Evolutionary conservation across 208 protist genomes (phyloP), one percentile per base, ranked within the genome.

Genomic region (Acanthamoeba lenticulata): DNA sequence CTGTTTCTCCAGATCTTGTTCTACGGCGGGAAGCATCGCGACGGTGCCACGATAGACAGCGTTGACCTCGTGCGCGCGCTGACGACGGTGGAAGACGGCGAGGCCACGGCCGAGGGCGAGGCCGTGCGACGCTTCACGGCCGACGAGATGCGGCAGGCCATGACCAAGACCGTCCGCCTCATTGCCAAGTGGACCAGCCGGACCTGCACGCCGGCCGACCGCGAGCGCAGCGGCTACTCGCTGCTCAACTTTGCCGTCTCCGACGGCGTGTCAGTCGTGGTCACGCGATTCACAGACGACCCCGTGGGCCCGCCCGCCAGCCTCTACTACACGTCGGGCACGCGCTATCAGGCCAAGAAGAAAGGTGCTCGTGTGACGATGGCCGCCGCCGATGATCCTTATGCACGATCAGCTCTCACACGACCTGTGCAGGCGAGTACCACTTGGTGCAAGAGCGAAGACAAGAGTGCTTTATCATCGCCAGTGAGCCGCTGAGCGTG

Each of bases 201-300:
- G 49, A 77, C 19, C 38, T 91, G 60, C 60, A 49, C 45, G 5
- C 34, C 21, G 36, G 60, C 69, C 44, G 62, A 55, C 15, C 65
- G 52, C 21, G 38, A 44, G 32, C 40, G n/a, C 9, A 52, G 42
- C 40, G 92, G 60, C 24, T 38, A 42, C 27, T 94, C 92, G 27
- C 57, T 94, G 19, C 72, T 94, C 34, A 94, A 94, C 72, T 94
- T 90, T 42, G 92, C 77, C 27, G 52, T 94, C 17, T 94, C 92
- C 27, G 92, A 94, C 34, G 92, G 92, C 24, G 13, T 57, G 2
- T 29, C 69, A 9, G 77, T 89, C n/a, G 42, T 94, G 1, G 92
- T 89, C 40, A 90, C 92, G 6, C 72, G 90, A 40, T 94, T 42
- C 24, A 40, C 45, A 1, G 89, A 93, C 27, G 62, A 49, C 15